A percentile compares a stretch with the other conserved stretches of the same genome.
These are phyloP conservation scores for Ganoderma leucocontextum DNA, from an alignment of 1,284 basidiomycete genomes.

Conservation along the genomic window DNA sequence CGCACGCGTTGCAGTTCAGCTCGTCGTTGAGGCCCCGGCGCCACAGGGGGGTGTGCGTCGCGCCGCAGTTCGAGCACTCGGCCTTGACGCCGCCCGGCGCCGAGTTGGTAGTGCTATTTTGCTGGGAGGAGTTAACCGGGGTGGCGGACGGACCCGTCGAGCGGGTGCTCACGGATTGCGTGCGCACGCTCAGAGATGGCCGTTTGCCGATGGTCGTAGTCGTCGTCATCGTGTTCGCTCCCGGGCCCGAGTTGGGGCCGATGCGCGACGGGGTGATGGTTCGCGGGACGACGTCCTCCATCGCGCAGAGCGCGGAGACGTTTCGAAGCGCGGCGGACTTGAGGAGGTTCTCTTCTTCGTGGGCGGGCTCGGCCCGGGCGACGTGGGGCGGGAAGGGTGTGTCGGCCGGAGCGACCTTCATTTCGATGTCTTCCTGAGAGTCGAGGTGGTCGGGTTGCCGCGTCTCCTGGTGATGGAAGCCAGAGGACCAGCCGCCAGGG, in stretches of 20 bases:
- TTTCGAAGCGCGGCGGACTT: slow-evolving; percentile 45
- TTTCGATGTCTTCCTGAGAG: slow-evolving; percentile 44
- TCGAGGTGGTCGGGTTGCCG: slow-evolving; percentile 34
- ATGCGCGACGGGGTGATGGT: slow-evolving; percentile 62
- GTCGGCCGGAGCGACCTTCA: slow-evolving; percentile 46
- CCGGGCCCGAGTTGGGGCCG: slow-evolving; percentile 55
- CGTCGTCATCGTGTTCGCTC: slow-evolving; percentile 43
- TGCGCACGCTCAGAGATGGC: slow-evolving; percentile 65
- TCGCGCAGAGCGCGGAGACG: slow-evolving; percentile 47
- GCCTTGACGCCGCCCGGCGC: slow-evolving; percentile 83
- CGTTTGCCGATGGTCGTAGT: slow-evolving; percentile 48
- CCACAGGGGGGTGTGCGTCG: slow-evolving; percentile 86
- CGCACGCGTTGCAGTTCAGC: slow-evolving; percentile 85
- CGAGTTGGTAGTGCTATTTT: slow-evolving; percentile 44
- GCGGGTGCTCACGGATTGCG: slow-evolving; percentile 50
- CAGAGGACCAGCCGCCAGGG: slow-evolving; percentile 45
- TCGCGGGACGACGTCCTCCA: slow-evolving; percentile 52
- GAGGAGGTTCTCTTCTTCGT: slow-evolving; percentile 42
- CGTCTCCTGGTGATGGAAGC: slow-evolving; percentile 34
- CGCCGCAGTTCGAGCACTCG: slow-evolving; percentile 85
- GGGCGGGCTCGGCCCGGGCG: slow-evolving; percentile 34
- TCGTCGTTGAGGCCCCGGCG: slow-evolving; percentile 83
- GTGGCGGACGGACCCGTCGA: slow-evolving; percentile 70
- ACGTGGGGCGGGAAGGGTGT: slow-evolving; percentile 38
- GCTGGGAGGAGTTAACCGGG: slow-evolving; percentile 56